phyloP scores from a whole-genome alignment of 78 protist genomes.

The Dictyostelium discoideum region DNA sequence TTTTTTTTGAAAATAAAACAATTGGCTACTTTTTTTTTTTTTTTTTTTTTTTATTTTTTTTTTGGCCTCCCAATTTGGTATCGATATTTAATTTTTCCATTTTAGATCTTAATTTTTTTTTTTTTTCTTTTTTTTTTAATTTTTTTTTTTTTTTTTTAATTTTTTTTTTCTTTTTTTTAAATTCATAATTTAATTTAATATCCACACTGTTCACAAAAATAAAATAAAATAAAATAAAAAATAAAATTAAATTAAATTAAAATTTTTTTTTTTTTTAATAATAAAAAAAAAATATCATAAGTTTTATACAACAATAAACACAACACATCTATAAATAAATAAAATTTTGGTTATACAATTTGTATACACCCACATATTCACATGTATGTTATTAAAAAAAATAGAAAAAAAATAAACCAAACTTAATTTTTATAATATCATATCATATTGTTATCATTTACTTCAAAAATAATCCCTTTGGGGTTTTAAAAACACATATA shows the following conservation, averaged over 20 bases:
- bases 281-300: not conserved
- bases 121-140: no score
- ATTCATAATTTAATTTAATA: no score
- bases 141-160: no score
- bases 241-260: no score
- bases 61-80: no score
- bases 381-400: not conserved
- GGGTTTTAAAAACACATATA: not conserved
- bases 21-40: no score
- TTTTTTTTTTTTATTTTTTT: no score
- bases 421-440: not conserved
- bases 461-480: not conserved
- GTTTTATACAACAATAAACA: not conserved
- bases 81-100: not conserved
- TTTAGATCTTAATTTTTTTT: not conserved
- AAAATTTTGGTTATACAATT: not conserved
- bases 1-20: no score
- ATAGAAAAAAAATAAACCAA: not conserved
- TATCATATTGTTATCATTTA: not conserved
- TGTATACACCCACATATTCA: not conserved
- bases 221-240: no score
- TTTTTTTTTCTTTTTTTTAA: no score
- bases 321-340: not conserved
- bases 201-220: not conserved
- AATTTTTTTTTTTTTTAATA: no score